These are phyloP conservation scores for Iberis amara DNA, from an alignment of 441 rosid species.

Conservation along the genomic window DNA sequence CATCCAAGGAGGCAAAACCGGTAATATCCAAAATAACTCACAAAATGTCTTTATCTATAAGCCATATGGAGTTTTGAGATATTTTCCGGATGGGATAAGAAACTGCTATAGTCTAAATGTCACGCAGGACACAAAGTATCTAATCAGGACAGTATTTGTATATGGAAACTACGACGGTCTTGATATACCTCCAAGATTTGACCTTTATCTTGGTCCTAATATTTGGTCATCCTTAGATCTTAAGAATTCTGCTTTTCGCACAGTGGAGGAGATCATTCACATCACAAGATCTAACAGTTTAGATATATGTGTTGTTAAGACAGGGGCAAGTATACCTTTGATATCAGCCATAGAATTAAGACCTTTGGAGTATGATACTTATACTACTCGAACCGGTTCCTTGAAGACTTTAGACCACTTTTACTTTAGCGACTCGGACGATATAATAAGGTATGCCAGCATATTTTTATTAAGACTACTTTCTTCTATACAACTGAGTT, in stretches of 20 bases:
- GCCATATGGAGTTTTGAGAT: slow-evolving; percentile 24
- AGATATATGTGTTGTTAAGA: slow-evolving; percentile 39
- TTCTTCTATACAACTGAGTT: too few species aligned
- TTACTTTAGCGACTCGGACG: not conserved
- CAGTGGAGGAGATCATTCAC: slow-evolving; percentile 36
- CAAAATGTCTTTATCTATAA: not conserved
- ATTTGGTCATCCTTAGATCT: slow-evolving; percentile 33
- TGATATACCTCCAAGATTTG: too few species aligned
- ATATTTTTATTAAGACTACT: too few species aligned
- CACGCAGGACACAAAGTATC: too few species aligned
- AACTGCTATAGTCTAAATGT: too few species aligned
- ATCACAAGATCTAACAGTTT: slow-evolving; percentile 13
- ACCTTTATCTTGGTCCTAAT: slow-evolving; percentile 19
- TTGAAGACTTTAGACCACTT: not conserved
- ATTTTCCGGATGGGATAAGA: slow-evolving; percentile 22
- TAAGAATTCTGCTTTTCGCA: not conserved
- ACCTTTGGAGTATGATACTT: slow-evolving; percentile 25
- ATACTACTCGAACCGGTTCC: slow-evolving; percentile 26
- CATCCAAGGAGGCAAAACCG: slow-evolving; percentile 26
- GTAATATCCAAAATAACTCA: slow-evolving; percentile 5
- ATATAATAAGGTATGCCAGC: not conserved
- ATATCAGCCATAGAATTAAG: slow-evolving; percentile 49
- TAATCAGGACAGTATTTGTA: too few species aligned
- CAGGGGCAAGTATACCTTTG: slow-evolving; percentile 36
- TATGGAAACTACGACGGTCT: too few species aligned